Evolutionary conservation across 2,329 filamentous ascomycete genomes (phyloP).

Genomic region (Fusarium sp.): DNA sequence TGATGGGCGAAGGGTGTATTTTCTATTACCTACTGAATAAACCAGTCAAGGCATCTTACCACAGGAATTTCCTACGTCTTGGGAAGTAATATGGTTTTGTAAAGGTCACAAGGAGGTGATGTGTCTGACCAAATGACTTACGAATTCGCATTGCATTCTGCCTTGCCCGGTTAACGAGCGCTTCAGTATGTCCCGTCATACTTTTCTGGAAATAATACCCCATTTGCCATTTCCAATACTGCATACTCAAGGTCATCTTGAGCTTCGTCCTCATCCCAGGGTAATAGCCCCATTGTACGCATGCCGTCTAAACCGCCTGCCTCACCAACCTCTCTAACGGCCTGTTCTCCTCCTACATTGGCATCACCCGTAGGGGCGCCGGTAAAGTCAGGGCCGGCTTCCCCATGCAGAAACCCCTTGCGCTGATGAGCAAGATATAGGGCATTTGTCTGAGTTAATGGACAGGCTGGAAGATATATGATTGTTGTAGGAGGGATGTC

Average conservation of each 20-base stretch:
- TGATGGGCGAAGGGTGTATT: background rate
- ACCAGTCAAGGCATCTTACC: background rate
- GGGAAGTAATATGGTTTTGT: background rate
- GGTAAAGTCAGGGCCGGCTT: conserved; percentile 54
- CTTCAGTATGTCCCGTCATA: conserved; percentile 43
- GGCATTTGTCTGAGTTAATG: conserved; percentile 55
- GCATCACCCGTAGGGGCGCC: conserved; percentile 49
- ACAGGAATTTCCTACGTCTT: background rate
- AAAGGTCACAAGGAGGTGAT: background rate
- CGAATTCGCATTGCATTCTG: background rate
- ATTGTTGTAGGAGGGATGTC: conserved; percentile 43
- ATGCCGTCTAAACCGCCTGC: conserved; percentile 54
- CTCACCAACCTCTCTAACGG: conserved; percentile 52
- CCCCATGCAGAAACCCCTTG: conserved; percentile 55
- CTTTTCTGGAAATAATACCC: conserved; percentile 54
- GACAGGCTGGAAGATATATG: conserved; percentile 55
- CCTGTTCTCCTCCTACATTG: conserved; percentile 50
- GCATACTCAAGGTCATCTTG: conserved; percentile 47
- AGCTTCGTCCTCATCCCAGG: conserved; percentile 54
- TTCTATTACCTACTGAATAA: background rate
- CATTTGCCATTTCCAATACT: conserved; percentile 52
- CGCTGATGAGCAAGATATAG: conserved; percentile 56
- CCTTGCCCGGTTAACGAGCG: background rate
- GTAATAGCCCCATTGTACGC: conserved; percentile 54
- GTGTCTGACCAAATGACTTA: background rate